phyloP scores from a whole-genome alignment of 73 alveolate species.

The Paramecium caudatum region DNA sequence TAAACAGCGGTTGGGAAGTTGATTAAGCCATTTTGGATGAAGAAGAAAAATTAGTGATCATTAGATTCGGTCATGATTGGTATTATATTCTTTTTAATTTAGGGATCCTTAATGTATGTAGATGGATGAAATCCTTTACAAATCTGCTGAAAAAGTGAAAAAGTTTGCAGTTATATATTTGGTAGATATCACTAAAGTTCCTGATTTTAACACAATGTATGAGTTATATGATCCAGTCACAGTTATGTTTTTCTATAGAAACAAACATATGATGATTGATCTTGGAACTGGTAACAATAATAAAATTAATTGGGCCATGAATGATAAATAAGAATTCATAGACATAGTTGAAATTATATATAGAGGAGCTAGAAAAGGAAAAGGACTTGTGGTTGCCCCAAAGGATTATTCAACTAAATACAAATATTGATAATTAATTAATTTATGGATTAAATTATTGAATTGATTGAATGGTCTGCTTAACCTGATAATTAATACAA shows the following conservation, averaged over 20 bases:
- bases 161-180: constrained; percentile 98
- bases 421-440: constrained; percentile 81
- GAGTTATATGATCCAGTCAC: constrained; percentile 99
- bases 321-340: constrained; percentile 97
- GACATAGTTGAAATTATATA: constrained; percentile 95
- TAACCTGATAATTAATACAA: constrained; percentile 22
- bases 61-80: constrained; percentile 99
- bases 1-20: constrained; percentile 99
- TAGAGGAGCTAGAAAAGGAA: constrained; percentile 98
- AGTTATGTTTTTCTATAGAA: constrained; percentile 99
- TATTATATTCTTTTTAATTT: background rate
- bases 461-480: constrained; percentile 51
- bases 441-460: constrained; percentile 57
- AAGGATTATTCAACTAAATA: constrained; percentile 93
- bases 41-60: constrained; percentile 97
- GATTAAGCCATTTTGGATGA: constrained; percentile 96
- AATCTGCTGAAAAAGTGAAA: constrained; percentile 93
- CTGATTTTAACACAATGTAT: constrained; percentile 99
- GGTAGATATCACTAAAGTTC: constrained; percentile 98
- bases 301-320: constrained; percentile 98
- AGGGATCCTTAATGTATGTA: constrained; percentile 98
- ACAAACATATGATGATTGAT: constrained; percentile 99
- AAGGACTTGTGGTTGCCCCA: constrained; percentile 96
- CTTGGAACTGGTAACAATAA: constrained; percentile 99
- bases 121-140: constrained; percentile 98